Base-by-base conservation (phyloP, 129 eudicot species). In the Chrysanthemum makinoi region DNA sequence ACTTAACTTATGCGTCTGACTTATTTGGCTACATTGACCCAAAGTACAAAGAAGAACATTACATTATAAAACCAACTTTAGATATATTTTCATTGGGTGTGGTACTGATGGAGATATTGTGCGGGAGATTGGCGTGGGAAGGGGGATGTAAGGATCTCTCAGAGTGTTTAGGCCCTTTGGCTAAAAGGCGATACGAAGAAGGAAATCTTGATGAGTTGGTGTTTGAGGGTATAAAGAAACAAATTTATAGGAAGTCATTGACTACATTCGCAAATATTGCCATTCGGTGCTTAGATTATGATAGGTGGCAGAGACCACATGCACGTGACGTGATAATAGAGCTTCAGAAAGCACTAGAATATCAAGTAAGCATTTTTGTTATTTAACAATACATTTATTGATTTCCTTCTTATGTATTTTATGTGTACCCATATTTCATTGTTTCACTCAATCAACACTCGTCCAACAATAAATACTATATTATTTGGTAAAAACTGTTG, bases 141-240 rank as follows among this genome's bases (percentile, higher is more conserved):
- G 61, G 51, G 3, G 49, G 72, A 68, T 68, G 72, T 68, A 47
- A 24, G 8, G 48, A 26, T 68, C 62, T 1, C n/a, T 50, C 26
- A 2, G 43, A 20, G 4, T 66, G 20, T 6, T 48, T 66, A 20
- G 71, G 20, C 24, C 62, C 62, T 50, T 26, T 51, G 17, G 72
- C 72, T 26, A 68, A 51, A 9, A 16, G 17, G 47, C 5, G n/a
- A 47, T 26, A 50, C 30, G 7, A n/a, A 26, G 28, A 51, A 50
- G 62, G 49, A 26, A 51, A 52, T 24, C 49, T 68, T 26, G 49
- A 26, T 3, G 16, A 15, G 11, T 30, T 54, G 51, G 73, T 54
- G 50, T 69, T 69, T 53, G 12, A 53, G 17, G 62, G 51, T 39
- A 53, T 69, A 30, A 28, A 28, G 63, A 50, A 11, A 28, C 73